Evolutionary conservation across 352 stramenopile genomes (phyloP).

Genomic region (Globisporangium solare): DNA sequence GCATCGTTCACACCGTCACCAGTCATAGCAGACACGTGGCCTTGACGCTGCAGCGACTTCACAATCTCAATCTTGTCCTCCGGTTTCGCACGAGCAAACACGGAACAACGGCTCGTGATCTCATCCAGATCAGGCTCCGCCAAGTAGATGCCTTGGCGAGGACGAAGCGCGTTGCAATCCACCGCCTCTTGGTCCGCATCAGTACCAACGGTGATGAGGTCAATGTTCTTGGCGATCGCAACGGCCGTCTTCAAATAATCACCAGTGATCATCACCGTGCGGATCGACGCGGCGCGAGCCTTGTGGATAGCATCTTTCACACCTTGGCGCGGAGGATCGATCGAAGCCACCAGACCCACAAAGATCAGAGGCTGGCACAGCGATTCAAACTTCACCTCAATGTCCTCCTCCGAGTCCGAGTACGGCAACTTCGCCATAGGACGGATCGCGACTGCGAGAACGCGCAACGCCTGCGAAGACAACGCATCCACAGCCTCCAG

Average conservation of each 20-base stretch:
- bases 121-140: constrained; percentile 80
- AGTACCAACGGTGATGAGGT: constrained; percentile 80
- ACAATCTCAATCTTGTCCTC: constrained; percentile 97
- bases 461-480: constrained; percentile 75
- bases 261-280: constrained; percentile 92
- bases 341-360: constrained; percentile 91
- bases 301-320: constrained; percentile 49
- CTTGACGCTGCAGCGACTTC: constrained; percentile 89
- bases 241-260: constrained; percentile 94
- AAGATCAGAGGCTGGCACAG: constrained; percentile 83
- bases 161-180: constrained; percentile 64
- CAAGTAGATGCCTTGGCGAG: constrained; percentile 44
- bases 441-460: constrained; percentile 89
- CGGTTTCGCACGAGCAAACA: constrained; percentile 95
- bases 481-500: constrained; percentile 52
- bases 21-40: constrained; percentile 93
- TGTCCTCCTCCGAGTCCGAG: constrained; percentile 47
- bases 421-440: constrained; percentile 47
- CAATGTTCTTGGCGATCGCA: constrained; percentile 91
- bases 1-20: constrained; percentile 98
- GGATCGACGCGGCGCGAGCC: constrained; percentile 45
- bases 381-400: constrained; percentile 63
- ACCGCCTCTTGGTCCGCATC: constrained; percentile 54
- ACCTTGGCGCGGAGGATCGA: constrained; percentile 68
- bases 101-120: constrained; percentile 70